phyloP scores from a whole-genome alignment of 2,329 filamentous ascomycete genomes.

The Aspergillus unguis region DNA sequence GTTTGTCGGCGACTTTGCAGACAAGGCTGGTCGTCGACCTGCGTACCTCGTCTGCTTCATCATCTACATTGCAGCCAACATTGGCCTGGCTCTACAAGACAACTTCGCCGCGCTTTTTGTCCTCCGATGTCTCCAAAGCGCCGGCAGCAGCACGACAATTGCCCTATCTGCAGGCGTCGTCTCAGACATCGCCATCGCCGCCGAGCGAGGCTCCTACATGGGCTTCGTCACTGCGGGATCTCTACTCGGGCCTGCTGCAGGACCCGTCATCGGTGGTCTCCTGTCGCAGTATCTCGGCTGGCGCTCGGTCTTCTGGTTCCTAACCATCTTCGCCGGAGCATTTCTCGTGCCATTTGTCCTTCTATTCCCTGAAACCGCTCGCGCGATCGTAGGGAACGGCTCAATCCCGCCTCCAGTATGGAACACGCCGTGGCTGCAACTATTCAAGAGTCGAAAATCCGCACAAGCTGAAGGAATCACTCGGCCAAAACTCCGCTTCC shows the following conservation, averaged over 20 bases:
- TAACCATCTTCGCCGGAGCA: constrained; percentile 50
- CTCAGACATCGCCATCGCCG: constrained; percentile 37
- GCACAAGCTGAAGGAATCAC: constrained; percentile 7
- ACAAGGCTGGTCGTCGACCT: constrained; percentile 50
- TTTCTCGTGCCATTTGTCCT: constrained; percentile 56
- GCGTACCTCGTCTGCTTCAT: constrained; percentile 54
- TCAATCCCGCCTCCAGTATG: constrained; percentile 26
- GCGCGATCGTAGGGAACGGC: constrained; percentile 40
- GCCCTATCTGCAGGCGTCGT: constrained; percentile 41
- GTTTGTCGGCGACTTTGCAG: constrained; percentile 51
- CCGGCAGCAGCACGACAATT: constrained; percentile 41
- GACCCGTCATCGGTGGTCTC: constrained; percentile 63
- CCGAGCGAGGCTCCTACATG: constrained; percentile 42
- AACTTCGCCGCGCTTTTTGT: constrained; percentile 38
- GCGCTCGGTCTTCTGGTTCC: constrained; percentile 65
- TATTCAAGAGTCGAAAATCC: constrained; percentile 1
- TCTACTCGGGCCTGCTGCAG: constrained; percentile 49
- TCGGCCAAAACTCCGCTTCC: constrained; percentile 24
- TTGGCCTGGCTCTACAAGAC: constrained; percentile 39
- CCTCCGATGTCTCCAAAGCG: constrained; percentile 40
- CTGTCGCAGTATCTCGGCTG: constrained; percentile 64
- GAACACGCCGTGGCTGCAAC: constrained; percentile 23
- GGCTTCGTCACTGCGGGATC: constrained; percentile 54
- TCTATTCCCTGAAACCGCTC: constrained; percentile 53
- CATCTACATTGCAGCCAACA: constrained; percentile 43